Evolutionary conservation across 2,329 filamentous ascomycete genomes (phyloP).

Genomic region (Colletotrichum tofieldiae): DNA sequence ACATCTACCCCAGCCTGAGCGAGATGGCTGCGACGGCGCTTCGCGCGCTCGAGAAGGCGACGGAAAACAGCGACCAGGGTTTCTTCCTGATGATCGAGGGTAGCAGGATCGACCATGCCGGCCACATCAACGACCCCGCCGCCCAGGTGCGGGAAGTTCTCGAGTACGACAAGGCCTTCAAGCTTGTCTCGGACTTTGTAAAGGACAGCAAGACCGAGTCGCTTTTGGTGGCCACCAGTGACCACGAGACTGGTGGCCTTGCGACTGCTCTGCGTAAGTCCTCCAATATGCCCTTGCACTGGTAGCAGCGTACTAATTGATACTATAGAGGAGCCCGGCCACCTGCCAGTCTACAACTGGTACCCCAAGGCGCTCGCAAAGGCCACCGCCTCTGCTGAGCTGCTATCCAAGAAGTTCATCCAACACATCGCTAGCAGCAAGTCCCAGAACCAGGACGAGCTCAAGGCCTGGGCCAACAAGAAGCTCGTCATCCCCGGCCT

Average conservation of each 20-base stretch:
- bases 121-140: constrained; percentile 86
- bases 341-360: constrained; percentile 79
- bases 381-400: constrained; percentile 84
- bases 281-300: constrained; percentile 3
- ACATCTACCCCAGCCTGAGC: constrained; percentile 88
- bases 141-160: constrained; percentile 92
- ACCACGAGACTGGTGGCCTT: constrained; percentile 96
- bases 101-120: constrained; percentile 95
- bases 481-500: constrained; percentile 79
- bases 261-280: constrained; percentile 81
- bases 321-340: constrained; percentile 63
- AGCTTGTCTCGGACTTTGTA: constrained; percentile 87
- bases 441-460: constrained; percentile 53
- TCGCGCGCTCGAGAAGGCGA: constrained; percentile 84
- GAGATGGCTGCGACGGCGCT: constrained; percentile 93
- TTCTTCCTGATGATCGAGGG: constrained; percentile 99
- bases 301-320: constrained; percentile 58
- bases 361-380: constrained; percentile 83
- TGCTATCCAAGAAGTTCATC: constrained; percentile 75
- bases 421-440: constrained; percentile 67
- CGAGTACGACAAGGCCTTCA: constrained; percentile 93
- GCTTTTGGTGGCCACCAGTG: constrained; percentile 90
- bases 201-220: constrained; percentile 80
- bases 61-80: constrained; percentile 86
- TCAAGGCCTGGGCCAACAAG: constrained; percentile 77